phyloP scores from a whole-genome alignment of 2,329 filamentous ascomycete genomes.

The Knufia fluminis region DNA sequence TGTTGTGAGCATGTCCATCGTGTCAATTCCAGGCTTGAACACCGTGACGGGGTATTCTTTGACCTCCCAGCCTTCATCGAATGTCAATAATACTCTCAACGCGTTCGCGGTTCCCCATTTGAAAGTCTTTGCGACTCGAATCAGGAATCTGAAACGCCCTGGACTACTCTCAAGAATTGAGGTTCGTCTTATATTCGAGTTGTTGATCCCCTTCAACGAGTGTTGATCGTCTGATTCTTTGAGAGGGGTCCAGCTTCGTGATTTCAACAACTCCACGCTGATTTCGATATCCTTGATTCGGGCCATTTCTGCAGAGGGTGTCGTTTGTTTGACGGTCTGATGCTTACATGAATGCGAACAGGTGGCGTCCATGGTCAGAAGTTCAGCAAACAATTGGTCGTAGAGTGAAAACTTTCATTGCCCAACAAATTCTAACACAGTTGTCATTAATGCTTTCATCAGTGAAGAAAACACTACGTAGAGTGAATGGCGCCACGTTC shows the following conservation, averaged over 20 bases:
- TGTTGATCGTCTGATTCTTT: not conserved
- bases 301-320: not conserved
- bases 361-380: not conserved
- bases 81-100: not conserved
- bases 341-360: not conserved
- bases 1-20: not conserved
- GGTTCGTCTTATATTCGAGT: not conserved
- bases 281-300: not conserved
- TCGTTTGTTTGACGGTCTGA: not conserved
- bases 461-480: no score
- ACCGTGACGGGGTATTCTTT: not conserved
- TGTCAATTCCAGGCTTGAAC: not conserved
- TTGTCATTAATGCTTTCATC: no score
- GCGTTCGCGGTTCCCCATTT: not conserved
- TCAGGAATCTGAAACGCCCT: not conserved
- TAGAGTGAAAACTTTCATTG: not conserved
- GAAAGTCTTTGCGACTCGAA: not conserved
- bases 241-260: no score
- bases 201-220: not conserved
- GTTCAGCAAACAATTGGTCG: not conserved
- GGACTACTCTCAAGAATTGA: not conserved
- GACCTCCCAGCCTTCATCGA: not conserved
- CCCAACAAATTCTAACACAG: no score
- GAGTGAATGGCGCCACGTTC: no score
- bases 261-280: no score